Evolutionary conservation across 2,329 filamentous ascomycete genomes (phyloP), one percentile per base, ranked within the genome.

Genomic region (Penicillium frequentans): DNA sequence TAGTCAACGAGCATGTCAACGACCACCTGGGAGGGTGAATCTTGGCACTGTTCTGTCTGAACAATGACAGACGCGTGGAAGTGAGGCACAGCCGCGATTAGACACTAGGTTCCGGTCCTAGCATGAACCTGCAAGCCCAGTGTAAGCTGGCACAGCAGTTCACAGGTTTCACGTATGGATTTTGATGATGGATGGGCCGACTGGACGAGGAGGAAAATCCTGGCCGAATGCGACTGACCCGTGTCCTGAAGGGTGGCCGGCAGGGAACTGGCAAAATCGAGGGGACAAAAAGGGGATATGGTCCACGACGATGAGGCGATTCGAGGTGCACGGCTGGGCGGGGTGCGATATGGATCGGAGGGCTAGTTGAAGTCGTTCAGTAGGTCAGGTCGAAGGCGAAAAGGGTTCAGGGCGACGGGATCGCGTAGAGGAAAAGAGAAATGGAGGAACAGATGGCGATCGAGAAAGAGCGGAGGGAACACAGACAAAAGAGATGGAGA

Each of bases 1-100:
- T 54, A 55, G 57, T 55, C 62, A 62, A 58, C 35, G 56, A 57
- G 61, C 64, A 66, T 67, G 54, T 62, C 64, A 59, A 58, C 59
- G 56, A 54, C 52, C 42, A 42, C 52, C 37, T 50, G 43, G 42
- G 33, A 49, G 47, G 52, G 37, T 42, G 27, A 35, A n/a, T 55
- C 55, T 44, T 49, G 43, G 29, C 47, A 58, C n/a, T 8, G 51
- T 49, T 44, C 26, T 56, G 60, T 52, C 50, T 50, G 49, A 26
- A 44, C 48, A 44, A 58, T 45, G 48, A 43, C 14, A 50, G 55
- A 66, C 63, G 63, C 59, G 63, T 61, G 53, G 16, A 52, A 47
- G 56, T 37, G 21, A 26, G 42, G 31, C 39, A 49, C 27, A 14
- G 16, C 43, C 33, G 39, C 37, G 49, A 55, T 39, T 8, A 39